A percentile compares a stretch with the other conserved stretches of the same genome.
phyloP scores from a whole-genome alignment of 441 rosid species.

The Gossypium schwendimanii region DNA sequence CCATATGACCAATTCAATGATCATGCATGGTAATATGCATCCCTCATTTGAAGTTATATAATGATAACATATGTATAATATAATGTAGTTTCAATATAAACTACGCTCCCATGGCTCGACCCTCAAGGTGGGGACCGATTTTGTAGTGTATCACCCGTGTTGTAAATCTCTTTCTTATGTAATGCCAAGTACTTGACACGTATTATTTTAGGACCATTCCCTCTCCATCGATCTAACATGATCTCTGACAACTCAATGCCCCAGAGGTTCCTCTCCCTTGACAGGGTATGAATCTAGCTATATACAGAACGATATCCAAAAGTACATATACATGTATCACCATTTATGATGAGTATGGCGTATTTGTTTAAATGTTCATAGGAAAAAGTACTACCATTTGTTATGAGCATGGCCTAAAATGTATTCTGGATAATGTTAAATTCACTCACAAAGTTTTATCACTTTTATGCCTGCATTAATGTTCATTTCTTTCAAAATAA shows the following conservation, averaged over 20 bases:
- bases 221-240: conserved; percentile 5
- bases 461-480: too few species aligned
- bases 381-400: conserved; percentile 2
- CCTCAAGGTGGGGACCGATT: conserved; percentile 42
- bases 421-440: conserved; percentile 12
- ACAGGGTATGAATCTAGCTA: background rate
- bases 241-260: conserved; percentile 18
- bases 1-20: conserved; percentile 18
- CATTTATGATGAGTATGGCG: conserved; percentile 9
- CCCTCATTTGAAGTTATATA: background rate
- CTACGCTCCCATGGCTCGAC: conserved; percentile 22
- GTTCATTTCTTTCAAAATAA: too few species aligned
- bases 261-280: background rate
- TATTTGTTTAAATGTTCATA: conserved; percentile 8
- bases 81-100: background rate
- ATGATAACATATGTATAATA: background rate
- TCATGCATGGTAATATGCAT: background rate
- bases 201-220: conserved; percentile 23
- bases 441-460: background rate
- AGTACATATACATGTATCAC: background rate
- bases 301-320: background rate
- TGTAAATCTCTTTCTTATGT: background rate
- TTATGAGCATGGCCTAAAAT: conserved; percentile 3
- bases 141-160: conserved; percentile 15
- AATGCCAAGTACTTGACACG: conserved; percentile 19